These are phyloP conservation scores for Kodamaea kakaduensis DNA, from an alignment of 805 yeast genomes.

Conservation along the genomic window DNA sequence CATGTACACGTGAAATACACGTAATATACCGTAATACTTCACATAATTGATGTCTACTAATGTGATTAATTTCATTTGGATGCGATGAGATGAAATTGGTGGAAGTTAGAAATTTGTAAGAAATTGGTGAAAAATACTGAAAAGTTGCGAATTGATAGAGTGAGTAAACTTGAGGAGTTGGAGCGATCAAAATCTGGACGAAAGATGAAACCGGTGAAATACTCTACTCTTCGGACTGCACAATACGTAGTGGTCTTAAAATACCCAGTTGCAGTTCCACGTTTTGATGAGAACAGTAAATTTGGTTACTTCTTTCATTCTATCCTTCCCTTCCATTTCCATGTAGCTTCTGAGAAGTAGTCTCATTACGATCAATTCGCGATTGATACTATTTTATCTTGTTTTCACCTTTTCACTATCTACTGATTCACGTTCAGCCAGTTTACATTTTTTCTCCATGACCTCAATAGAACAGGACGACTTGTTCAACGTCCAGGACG, in stretches of 20 bases:
- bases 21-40: too few relatives aligned
- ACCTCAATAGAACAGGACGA: slow-evolving; percentile 19
- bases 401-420: not conserved
- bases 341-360: too few relatives aligned
- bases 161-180: not conserved
- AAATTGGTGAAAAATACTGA: too few relatives aligned
- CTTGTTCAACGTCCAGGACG: slow-evolving; percentile 20
- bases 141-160: too few relatives aligned
- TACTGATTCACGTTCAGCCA: not conserved
- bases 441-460: slow-evolving; percentile 4
- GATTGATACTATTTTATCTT: not conserved
- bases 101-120: too few relatives aligned
- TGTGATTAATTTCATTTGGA: too few relatives aligned
- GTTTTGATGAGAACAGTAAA: not conserved
- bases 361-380: not conserved
- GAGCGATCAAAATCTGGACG: not conserved
- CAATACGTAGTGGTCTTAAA: not conserved
- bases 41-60: too few relatives aligned
- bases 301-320: too few relatives aligned
- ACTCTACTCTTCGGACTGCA: too few relatives aligned
- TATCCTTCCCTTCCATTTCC: too few relatives aligned
- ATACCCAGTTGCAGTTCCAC: not conserved
- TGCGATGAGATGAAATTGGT: too few relatives aligned
- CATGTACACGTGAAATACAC: too few relatives aligned
- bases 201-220: not conserved